A percentile compares a stretch with the other conserved stretches of the same genome.
Conservation (phyloP, 192 early-diverging fungal genomes). For the Coemansia sp. region DNA sequence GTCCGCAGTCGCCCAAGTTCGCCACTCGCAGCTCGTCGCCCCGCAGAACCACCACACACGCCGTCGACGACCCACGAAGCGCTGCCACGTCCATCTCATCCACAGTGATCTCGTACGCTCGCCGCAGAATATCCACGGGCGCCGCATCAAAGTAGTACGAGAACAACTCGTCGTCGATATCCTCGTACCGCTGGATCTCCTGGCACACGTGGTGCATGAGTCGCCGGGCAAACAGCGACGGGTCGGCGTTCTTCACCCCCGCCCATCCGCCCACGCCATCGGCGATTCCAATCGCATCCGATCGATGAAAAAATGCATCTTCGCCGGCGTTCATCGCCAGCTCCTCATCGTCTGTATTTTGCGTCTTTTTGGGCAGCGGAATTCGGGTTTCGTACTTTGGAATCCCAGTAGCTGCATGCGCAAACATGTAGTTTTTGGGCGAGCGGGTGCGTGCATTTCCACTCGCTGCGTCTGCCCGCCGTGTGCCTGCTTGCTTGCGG, state of each 20-base stretch:
- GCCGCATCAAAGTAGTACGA: constrained; percentile 77
- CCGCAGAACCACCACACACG: constrained; percentile 80
- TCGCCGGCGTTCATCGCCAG: constrained; percentile 81
- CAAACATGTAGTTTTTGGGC: constrained; percentile 59
- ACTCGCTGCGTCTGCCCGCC: constrained; percentile 27
- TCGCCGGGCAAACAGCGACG: constrained; percentile 86
- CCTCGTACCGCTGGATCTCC: constrained; percentile 85
- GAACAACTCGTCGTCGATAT: constrained; percentile 74
- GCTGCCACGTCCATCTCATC: constrained; percentile 66
- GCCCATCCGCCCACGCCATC: constrained; percentile 97
- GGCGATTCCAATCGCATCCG: constrained; percentile 88
- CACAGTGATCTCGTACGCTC: constrained; percentile 73
- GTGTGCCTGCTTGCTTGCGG: background rate
- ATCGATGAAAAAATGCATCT: constrained; percentile 88
- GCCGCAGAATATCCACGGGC: constrained; percentile 79
- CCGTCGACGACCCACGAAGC: constrained; percentile 91
- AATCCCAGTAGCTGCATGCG: constrained; percentile 60
- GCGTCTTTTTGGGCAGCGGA: constrained; percentile 14
- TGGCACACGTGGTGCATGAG: constrained; percentile 90
- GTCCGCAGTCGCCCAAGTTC: constrained; percentile 93
- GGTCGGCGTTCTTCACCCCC: constrained; percentile 75
- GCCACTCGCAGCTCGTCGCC: constrained; percentile 92
- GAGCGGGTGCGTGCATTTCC: constrained; percentile 10
- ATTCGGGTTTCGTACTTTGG: constrained; percentile 53
- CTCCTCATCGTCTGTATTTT: constrained; percentile 45